phyloP scores from a whole-genome alignment of 352 stramenopile species.

The Globisporangium parvum region DNA sequence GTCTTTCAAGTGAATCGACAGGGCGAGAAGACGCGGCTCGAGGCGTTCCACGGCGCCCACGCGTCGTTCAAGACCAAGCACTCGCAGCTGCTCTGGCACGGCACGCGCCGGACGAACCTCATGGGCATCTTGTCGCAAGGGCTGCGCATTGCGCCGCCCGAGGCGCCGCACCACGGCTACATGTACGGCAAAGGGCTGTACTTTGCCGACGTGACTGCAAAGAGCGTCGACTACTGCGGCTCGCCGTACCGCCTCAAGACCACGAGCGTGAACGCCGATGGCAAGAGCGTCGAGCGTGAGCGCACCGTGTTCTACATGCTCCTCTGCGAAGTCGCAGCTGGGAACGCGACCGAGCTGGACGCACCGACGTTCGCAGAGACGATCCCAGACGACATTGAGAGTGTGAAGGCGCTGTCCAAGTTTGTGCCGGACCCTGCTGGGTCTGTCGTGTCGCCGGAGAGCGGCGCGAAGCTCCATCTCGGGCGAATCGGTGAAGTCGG shows the following conservation, averaged over 20 bases:
- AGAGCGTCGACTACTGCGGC: constrained; percentile 75
- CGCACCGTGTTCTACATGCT: constrained; percentile 67
- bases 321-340: constrained; percentile 60
- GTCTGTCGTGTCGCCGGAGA: constrained; percentile 46
- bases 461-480: constrained; percentile 42
- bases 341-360: constrained; percentile 30
- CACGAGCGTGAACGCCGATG: constrained; percentile 19
- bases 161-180: constrained; percentile 77
- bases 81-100: constrained; percentile 77
- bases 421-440: constrained; percentile 46
- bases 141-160: constrained; percentile 78
- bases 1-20: constrained; percentile 55
- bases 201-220: constrained; percentile 70
- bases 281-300: constrained; percentile 29
- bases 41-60: constrained; percentile 32
- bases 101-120: constrained; percentile 74
- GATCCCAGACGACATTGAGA: constrained; percentile 45
- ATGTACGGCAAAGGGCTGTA: constrained; percentile 86
- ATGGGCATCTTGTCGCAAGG: constrained; percentile 84
- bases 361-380: constrained; percentile 26
- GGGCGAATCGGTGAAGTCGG: constrained; percentile 45
- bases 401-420: constrained; percentile 42
- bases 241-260: constrained; percentile 42
- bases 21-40: constrained; percentile 47
- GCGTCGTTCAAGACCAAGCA: constrained; percentile 31